A percentile compares a stretch with the other conserved stretches of the same genome.
These are phyloP conservation scores for Pleurotus citrinopileatus DNA, from an alignment of 768 basidiomycete species.

Conservation along the genomic window DNA sequence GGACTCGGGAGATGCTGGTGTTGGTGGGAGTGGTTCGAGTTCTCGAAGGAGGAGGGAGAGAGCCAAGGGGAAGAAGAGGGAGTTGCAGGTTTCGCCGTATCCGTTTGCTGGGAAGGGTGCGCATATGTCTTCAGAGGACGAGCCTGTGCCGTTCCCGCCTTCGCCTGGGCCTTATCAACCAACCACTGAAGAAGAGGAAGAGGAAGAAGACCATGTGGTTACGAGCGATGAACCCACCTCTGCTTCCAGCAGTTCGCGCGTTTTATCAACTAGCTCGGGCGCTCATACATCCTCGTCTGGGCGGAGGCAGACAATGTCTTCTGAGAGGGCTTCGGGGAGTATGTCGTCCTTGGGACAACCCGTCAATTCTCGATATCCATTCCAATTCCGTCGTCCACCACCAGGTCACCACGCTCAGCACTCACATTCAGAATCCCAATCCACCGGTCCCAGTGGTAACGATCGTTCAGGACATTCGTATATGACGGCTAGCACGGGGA, in stretches of 20 bases:
- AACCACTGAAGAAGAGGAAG: slow-evolving; percentile 23
- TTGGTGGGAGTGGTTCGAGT: too few species aligned
- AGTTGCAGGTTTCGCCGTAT: slow-evolving; percentile 52
- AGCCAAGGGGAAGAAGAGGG: slow-evolving; percentile 38
- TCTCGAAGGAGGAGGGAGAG: neutral
- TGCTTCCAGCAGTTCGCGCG: slow-evolving; percentile 28
- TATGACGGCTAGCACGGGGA: slow-evolving; percentile 49
- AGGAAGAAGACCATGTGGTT: slow-evolving; percentile 33
- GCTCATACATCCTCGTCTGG: slow-evolving; percentile 31
- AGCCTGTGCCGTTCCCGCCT: slow-evolving; percentile 70
- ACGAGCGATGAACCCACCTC: slow-evolving; percentile 39
- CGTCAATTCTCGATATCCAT: slow-evolving; percentile 66
- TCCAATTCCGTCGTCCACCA: slow-evolving; percentile 55
- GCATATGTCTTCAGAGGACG: slow-evolving; percentile 58
- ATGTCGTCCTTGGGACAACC: slow-evolving; percentile 86
- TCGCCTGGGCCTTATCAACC: slow-evolving; percentile 40
- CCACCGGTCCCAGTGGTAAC: slow-evolving; percentile 6
- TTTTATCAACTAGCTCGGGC: slow-evolving; percentile 25
- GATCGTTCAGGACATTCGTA: slow-evolving; percentile 28
- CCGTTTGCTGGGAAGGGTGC: slow-evolving; percentile 65
- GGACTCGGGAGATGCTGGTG: neutral
- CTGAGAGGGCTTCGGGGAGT: slow-evolving; percentile 71
- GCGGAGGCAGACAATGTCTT: slow-evolving; percentile 40
- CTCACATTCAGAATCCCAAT: slow-evolving; percentile 7
- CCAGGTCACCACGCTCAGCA: slow-evolving; percentile 34